A percentile compares a stretch with the other conserved stretches of the same genome.
phyloP scores from a whole-genome alignment of 2,329 filamentous ascomycete species.

The Venturiaceae sp. region DNA sequence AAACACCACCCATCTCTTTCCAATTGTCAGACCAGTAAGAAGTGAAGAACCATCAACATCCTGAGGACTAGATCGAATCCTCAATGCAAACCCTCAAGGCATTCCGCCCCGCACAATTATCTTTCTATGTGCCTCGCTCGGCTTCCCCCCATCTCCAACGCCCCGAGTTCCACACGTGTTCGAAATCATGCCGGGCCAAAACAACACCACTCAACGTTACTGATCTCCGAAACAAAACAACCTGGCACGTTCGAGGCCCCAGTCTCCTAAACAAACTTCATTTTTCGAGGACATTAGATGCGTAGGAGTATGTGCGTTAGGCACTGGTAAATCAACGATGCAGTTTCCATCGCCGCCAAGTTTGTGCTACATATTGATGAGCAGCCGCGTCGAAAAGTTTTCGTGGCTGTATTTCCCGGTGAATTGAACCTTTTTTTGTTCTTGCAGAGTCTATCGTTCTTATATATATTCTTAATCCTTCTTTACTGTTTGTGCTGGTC shows the following conservation, averaged over 20 bases:
- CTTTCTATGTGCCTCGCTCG: neutral
- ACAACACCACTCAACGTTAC: neutral
- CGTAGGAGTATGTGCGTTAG: neutral
- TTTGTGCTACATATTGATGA: neutral
- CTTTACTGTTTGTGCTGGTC: neutral
- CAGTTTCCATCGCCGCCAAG: neutral
- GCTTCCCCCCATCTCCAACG: neutral
- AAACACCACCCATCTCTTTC: too few species aligned
- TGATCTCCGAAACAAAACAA: neutral
- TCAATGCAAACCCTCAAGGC: neutral
- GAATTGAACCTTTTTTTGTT: constrained; percentile 75
- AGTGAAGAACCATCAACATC: neutral
- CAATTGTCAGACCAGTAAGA: too few species aligned
- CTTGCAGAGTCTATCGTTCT: constrained; percentile 72
- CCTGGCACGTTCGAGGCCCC: neutral
- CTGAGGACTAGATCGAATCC: neutral
- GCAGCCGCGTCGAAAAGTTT: constrained; percentile 56
- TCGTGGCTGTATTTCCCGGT: constrained; percentile 92
- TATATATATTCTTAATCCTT: neutral
- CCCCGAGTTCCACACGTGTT: neutral
- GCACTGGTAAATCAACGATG: neutral
- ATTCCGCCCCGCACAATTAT: neutral
- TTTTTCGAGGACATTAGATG: neutral
- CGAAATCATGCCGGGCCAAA: neutral
- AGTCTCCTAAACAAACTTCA: neutral